phyloP scores from a whole-genome alignment of 2,329 filamentous ascomycete species.

The Fusarium udum region DNA sequence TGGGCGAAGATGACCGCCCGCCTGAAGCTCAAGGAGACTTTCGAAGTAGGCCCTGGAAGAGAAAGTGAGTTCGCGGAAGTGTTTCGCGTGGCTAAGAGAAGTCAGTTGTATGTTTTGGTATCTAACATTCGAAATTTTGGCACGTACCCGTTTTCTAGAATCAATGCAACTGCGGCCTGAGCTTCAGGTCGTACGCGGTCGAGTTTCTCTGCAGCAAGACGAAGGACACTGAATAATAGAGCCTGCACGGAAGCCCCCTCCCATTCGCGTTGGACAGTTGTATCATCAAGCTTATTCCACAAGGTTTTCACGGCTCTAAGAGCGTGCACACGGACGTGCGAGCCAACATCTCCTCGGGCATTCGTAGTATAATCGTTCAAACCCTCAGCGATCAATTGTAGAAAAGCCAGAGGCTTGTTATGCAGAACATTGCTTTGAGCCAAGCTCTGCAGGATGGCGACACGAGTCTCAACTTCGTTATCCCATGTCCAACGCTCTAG shows the following conservation, averaged over 20 bases:
- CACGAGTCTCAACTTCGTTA: constrained; percentile 60
- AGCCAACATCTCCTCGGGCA: constrained; percentile 88
- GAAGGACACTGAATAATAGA: constrained; percentile 63
- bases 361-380: constrained; percentile 93
- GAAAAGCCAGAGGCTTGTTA: constrained; percentile 53
- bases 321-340: constrained; percentile 82
- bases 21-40: constrained; percentile 60
- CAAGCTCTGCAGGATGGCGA: constrained; percentile 65
- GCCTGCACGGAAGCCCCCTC: constrained; percentile 47
- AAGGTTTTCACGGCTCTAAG: constrained; percentile 78
- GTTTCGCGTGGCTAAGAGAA: constrained; percentile 45
- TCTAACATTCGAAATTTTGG: background rate
- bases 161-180: constrained; percentile 61
- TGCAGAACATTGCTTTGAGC: constrained; percentile 57
- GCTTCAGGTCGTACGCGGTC: constrained; percentile 82
- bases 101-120: constrained; percentile 36
- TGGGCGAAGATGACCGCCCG: constrained; percentile 48
- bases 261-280: constrained; percentile 18
- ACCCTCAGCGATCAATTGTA: constrained; percentile 62
- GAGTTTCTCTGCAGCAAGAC: constrained; percentile 87
- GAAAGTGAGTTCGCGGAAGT: constrained; percentile 55
- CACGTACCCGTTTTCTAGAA: constrained; percentile 58
- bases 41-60: constrained; percentile 70
- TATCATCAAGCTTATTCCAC: constrained; percentile 52
- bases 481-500: constrained; percentile 63